Evolutionary conservation across 2,329 filamentous ascomycete species (phyloP).

Genomic region (Xylariales sp.): DNA sequence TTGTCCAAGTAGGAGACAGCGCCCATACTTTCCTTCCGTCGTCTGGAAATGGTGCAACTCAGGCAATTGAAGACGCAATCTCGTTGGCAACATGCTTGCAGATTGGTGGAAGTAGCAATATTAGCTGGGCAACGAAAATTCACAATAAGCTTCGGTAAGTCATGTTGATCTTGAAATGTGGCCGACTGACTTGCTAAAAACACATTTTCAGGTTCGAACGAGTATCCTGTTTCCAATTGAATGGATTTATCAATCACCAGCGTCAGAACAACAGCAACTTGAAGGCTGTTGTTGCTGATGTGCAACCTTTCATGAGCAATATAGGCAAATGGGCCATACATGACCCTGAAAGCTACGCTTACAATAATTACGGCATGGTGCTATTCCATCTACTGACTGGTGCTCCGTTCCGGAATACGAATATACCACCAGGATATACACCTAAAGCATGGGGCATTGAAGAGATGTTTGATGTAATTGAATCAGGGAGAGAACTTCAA

Average conservation of each 20-base stretch:
- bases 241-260: conserved; percentile 11
- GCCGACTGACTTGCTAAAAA: no score
- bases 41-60: conserved; percentile 3
- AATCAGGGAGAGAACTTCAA: neutral
- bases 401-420: conserved; percentile 18
- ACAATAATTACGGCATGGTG: conserved; percentile 17
- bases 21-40: conserved; percentile 3
- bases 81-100: conserved; percentile 1
- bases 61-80: conserved; percentile 2
- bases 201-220: conserved; percentile 15
- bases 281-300: no score
- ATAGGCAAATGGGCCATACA: conserved; percentile 9
- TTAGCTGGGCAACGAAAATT: neutral
- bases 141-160: conserved; percentile 4
- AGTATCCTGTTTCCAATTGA: conserved; percentile 11
- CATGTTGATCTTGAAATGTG: no score
- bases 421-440: conserved; percentile 15
- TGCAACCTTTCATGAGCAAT: conserved; percentile 4
- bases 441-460: conserved; percentile 16
- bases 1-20: conserved; percentile 2
- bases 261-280: conserved; percentile 7
- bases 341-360: conserved; percentile 22
- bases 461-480: neutral
- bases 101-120: neutral
- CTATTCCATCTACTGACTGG: conserved; percentile 12